Conservation (phyloP, 768 basidiomycete genomes). For the Multifurca ochricompacta region DNA sequence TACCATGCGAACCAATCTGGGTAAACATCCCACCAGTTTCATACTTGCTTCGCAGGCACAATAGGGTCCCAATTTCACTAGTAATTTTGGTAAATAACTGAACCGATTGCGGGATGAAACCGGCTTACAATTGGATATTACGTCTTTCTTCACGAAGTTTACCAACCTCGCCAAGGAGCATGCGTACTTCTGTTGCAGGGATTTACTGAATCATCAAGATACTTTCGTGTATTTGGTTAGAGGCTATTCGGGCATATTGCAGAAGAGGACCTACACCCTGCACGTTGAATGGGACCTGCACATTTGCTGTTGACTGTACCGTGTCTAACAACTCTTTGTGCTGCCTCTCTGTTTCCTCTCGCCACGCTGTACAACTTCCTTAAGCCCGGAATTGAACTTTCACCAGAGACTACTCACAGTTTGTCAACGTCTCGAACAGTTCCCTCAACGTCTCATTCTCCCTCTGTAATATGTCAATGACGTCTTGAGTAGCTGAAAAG, state of each 20-base stretch:
- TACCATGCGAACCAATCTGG: slow-evolving; percentile 56
- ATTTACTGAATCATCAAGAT: slow-evolving; percentile 86
- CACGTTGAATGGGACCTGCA: slow-evolving; percentile 78
- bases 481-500: slow-evolving; percentile 45
- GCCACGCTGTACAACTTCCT: slow-evolving; percentile 44
- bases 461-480: slow-evolving; percentile 49
- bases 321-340: slow-evolving; percentile 61
- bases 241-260: neutral
- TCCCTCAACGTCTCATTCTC: slow-evolving; percentile 57
- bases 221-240: slow-evolving; percentile 34
- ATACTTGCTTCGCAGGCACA: slow-evolving; percentile 66
- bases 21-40: slow-evolving; percentile 83
- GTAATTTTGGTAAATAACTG: neutral
- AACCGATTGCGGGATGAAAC: neutral
- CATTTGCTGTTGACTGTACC: slow-evolving; percentile 61
- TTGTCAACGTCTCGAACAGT: slow-evolving; percentile 45
- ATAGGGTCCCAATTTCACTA: slow-evolving; percentile 69
- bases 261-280: slow-evolving; percentile 52
- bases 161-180: slow-evolving; percentile 77
- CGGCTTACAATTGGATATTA: slow-evolving; percentile 65
- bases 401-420: slow-evolving; percentile 36
- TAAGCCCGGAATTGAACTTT: neutral
- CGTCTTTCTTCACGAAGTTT: slow-evolving; percentile 75
- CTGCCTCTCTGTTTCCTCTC: slow-evolving; percentile 54
- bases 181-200: slow-evolving; percentile 73